These are phyloP conservation scores for Cyclotella cryptica DNA, from an alignment of 108 stramenopile genomes.

Conservation along the genomic window DNA sequence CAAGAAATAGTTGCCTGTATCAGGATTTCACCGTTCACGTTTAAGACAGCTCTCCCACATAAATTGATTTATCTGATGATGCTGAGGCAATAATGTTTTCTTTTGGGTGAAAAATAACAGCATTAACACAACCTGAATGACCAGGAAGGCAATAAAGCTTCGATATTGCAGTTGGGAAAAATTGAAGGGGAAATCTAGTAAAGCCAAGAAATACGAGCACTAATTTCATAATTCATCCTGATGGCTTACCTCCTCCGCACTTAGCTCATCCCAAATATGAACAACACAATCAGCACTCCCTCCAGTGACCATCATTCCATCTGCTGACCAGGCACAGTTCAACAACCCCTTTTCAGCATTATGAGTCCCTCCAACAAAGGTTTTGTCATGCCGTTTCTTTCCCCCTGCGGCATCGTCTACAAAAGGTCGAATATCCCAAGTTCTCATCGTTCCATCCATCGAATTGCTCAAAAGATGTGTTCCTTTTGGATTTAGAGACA, in stretches of 20 bases:
- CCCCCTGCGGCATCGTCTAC: constrained; percentile 37
- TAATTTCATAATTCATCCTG: not conserved
- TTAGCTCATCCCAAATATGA: constrained; percentile 90
- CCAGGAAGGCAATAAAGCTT: constrained; percentile 84
- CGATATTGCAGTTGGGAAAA: not conserved
- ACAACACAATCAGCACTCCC: constrained; percentile 88
- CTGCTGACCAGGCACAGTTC: constrained; percentile 86
- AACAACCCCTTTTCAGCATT: constrained; percentile 88
- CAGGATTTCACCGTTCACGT: not conserved
- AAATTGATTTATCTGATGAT: constrained; percentile 68
- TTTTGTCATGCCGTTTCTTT: constrained; percentile 64
- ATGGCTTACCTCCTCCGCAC: constrained; percentile 67
- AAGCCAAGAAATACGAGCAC: not conserved
- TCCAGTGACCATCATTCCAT: constrained; percentile 85
- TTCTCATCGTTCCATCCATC: constrained; percentile 79
- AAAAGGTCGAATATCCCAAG: constrained; percentile 87
- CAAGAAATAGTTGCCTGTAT: not conserved
- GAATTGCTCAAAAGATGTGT: constrained; percentile 85
- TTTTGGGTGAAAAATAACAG: constrained; percentile 82
- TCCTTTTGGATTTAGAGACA: constrained; percentile 71
- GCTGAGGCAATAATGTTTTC: constrained; percentile 70
- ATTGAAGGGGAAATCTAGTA: not conserved
- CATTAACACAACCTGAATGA: constrained; percentile 87
- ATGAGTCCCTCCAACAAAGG: constrained; percentile 76
- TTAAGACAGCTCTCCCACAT: constrained; percentile 70